Percentiles rank a stretch among this genome's conserved stretches.
Conservation (phyloP, 352 stramenopile genomes). For the Phytopythium vexans region DNA sequence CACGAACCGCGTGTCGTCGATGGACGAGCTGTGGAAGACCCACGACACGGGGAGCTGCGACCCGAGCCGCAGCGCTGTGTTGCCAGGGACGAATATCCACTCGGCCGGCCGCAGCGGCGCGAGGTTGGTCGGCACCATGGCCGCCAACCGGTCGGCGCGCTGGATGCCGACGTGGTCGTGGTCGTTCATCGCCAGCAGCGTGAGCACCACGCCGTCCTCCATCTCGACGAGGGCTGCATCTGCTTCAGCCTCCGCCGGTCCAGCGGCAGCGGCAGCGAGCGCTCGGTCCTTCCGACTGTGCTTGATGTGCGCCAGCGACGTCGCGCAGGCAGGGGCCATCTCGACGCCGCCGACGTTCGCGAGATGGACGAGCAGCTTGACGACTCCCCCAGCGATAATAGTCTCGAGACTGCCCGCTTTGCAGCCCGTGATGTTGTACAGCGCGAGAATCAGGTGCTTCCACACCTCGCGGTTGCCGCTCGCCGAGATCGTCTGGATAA, state of each 20-base stretch:
- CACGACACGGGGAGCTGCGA: slow-evolving; percentile 59
- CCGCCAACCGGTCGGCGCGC: slow-evolving; percentile 61
- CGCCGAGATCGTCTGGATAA: slow-evolving; percentile 38
- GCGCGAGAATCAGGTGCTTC: slow-evolving; percentile 59
- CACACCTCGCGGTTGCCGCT: slow-evolving; percentile 36
- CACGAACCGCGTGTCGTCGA: slow-evolving; percentile 70
- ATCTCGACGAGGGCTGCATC: slow-evolving; percentile 48
- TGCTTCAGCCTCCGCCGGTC: slow-evolving; percentile 10
- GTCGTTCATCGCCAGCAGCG: slow-evolving; percentile 79
- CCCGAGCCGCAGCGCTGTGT: slow-evolving; percentile 32
- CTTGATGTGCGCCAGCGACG: slow-evolving; percentile 76
- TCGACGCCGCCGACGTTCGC: slow-evolving; percentile 41
- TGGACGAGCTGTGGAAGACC: slow-evolving; percentile 62
- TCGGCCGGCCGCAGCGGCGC: slow-evolving; percentile 37
- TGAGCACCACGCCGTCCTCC: slow-evolving; percentile 63
- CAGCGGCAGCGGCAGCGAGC: slow-evolving; percentile 5
- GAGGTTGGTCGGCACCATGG: slow-evolving; percentile 41
- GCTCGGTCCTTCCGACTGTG: slow-evolving; percentile 53
- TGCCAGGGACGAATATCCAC: slow-evolving; percentile 54
- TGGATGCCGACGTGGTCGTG: slow-evolving; percentile 63
- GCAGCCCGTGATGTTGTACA: slow-evolving; percentile 72
- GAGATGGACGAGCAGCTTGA: slow-evolving; percentile 63
- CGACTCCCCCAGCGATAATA: slow-evolving; percentile 46
- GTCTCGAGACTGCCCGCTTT: slow-evolving; percentile 37
- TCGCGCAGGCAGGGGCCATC: slow-evolving; percentile 66